A percentile compares a stretch with the other conserved stretches of the same genome.
These are phyloP conservation scores for Dothiorella sarmentorum DNA, from an alignment of 2,329 filamentous ascomycete genomes.

Conservation along the genomic window DNA sequence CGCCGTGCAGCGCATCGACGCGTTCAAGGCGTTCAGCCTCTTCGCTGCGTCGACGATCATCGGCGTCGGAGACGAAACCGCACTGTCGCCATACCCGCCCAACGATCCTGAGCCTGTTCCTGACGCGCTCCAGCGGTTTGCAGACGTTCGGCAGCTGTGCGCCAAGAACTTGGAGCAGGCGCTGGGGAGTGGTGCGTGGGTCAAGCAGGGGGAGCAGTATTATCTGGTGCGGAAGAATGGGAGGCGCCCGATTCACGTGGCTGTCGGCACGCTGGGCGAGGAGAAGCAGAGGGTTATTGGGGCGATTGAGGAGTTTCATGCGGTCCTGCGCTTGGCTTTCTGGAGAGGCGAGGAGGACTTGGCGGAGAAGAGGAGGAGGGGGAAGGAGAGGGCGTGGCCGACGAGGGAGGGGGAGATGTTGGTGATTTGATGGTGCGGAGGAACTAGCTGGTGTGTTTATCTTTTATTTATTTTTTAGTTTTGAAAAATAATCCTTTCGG, in stretches of 20 bases:
- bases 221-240: slow-evolving; percentile 45
- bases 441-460: background rate
- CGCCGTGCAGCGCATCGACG: slow-evolving; percentile 31
- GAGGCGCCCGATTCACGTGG: background rate
- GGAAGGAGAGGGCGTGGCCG: background rate
- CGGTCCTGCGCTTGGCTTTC: slow-evolving; percentile 17
- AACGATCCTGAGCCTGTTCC: slow-evolving; percentile 20
- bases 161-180: slow-evolving; percentile 43
- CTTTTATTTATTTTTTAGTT: background rate
- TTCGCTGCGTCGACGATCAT: slow-evolving; percentile 32
- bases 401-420: background rate
- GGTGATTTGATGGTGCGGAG: background rate
- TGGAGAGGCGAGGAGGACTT: slow-evolving; percentile 14
- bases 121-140: slow-evolving; percentile 8
- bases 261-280: slow-evolving; percentile 27
- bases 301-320: slow-evolving; percentile 26
- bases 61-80: slow-evolving; percentile 21
- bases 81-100: slow-evolving; percentile 18
- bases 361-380: background rate
- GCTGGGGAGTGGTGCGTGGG: slow-evolving; percentile 46
- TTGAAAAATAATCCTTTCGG: background rate
- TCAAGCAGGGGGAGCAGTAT: slow-evolving; percentile 31
- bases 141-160: slow-evolving; percentile 26
- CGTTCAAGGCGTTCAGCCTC: slow-evolving; percentile 39
- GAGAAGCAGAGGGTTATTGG: slow-evolving; percentile 26